These are phyloP conservation scores for Kodamaea arcana DNA, from an alignment of 1,139 yeast genomes.

Conservation along the genomic window DNA sequence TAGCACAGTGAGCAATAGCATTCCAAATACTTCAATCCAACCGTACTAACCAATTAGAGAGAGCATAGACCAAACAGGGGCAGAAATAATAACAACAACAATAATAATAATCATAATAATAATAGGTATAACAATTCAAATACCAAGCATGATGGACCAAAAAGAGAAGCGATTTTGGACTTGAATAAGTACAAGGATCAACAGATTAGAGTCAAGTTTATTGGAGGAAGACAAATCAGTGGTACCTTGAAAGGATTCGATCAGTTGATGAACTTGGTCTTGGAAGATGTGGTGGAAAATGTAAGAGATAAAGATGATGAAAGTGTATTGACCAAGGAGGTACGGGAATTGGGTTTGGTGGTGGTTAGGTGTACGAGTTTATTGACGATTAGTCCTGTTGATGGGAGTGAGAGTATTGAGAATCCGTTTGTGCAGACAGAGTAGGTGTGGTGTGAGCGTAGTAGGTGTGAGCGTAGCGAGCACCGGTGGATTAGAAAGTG, in stretches of 20 bases:
- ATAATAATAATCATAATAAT: conserved; percentile 2
- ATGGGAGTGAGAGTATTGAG: conserved; percentile 75
- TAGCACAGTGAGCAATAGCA: too few species aligned
- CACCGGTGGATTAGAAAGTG: too few species aligned
- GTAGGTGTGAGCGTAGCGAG: too few species aligned
- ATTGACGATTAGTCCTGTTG: conserved; percentile 77
- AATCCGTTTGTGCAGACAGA: conserved; percentile 69
- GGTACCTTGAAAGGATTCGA: conserved; percentile 88
- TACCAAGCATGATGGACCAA: conserved; percentile 64
- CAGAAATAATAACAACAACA: neutral
- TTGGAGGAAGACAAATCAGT: conserved; percentile 79
- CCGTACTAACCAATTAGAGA: conserved; percentile 6
- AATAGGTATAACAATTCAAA: conserved; percentile 8
- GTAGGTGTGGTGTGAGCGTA: too few species aligned
- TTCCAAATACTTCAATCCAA: too few species aligned
- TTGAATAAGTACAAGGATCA: conserved; percentile 74
- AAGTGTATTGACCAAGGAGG: conserved; percentile 42
- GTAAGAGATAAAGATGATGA: conserved; percentile 65
- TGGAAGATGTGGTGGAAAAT: conserved; percentile 77
- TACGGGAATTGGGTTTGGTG: conserved; percentile 59
- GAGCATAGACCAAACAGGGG: neutral
- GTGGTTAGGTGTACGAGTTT: conserved; percentile 85
- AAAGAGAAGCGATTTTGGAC: conserved; percentile 86
- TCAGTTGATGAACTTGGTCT: conserved; percentile 87
- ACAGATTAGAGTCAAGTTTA: conserved; percentile 69